Percentiles rank a stretch among this genome's conserved stretches.
phyloP scores from a whole-genome alignment of 2,329 filamentous ascomycete genomes.

The Ascochyta viciae-villosae region DNA sequence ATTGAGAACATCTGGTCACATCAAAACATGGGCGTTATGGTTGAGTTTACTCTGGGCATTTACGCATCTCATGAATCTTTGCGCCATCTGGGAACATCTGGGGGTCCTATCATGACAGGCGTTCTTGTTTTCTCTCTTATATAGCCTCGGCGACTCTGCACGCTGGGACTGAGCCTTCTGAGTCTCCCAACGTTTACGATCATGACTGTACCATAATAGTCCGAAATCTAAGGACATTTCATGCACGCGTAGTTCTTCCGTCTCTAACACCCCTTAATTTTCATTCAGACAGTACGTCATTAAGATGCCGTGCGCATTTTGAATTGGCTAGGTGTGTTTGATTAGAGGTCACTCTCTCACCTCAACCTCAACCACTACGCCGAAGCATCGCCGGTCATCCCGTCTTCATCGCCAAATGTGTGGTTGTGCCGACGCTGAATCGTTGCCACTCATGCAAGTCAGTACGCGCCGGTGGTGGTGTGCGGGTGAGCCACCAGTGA shows the following conservation, averaged over 20 bases:
- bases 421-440: no score
- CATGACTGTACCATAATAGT: constrained; percentile 18
- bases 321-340: not conserved
- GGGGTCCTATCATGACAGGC: constrained; percentile 4
- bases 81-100: constrained; percentile 4
- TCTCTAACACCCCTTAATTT: not conserved
- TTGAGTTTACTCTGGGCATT: constrained; percentile 6
- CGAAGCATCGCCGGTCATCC: not conserved
- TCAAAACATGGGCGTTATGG: constrained; percentile 11
- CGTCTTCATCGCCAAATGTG: not conserved
- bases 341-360: not conserved
- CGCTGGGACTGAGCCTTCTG: not conserved
- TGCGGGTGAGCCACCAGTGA: not conserved
- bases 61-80: constrained; percentile 7
- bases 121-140: constrained; percentile 3
- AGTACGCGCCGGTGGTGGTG: not conserved
- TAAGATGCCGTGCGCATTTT: not conserved
- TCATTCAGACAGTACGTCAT: not conserved
- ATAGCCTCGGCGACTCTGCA: constrained; percentile 5
- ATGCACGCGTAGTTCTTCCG: not conserved
- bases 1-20: constrained; percentile 12
- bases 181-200: constrained; percentile 9
- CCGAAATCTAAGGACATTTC: not conserved
- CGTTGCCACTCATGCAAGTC: not conserved
- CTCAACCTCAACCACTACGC: not conserved